Evolutionary conservation across 2,329 filamentous ascomycete species (phyloP).

Genomic region (Epichloe bromicola): DNA sequence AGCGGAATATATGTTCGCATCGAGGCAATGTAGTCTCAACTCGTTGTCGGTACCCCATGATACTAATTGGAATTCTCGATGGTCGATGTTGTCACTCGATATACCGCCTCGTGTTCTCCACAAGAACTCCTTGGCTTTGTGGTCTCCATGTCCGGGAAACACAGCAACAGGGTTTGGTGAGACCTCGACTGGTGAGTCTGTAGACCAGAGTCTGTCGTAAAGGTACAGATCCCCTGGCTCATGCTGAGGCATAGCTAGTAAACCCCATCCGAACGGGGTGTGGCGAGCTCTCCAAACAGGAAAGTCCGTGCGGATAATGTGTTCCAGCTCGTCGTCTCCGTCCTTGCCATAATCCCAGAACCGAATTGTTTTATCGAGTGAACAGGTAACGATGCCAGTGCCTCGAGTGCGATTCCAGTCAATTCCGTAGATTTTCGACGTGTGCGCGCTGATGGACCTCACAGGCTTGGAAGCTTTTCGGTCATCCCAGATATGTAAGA

Average conservation of each 20-base stretch:
- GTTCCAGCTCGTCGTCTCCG: slow-evolving; percentile 53
- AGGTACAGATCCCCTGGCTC: slow-evolving; percentile 75
- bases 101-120: slow-evolving; percentile 68
- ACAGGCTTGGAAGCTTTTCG: slow-evolving; percentile 66
- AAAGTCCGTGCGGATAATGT: slow-evolving; percentile 68
- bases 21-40: slow-evolving; percentile 63
- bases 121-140: slow-evolving; percentile 79
- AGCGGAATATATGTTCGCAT: slow-evolving; percentile 47
- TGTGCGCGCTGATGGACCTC: slow-evolving; percentile 74
- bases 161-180: slow-evolving; percentile 38
- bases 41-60: slow-evolving; percentile 86
- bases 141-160: slow-evolving; percentile 47
- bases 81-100: slow-evolving; percentile 55
- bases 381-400: slow-evolving; percentile 71
- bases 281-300: slow-evolving; percentile 86
- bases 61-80: slow-evolving; percentile 83
- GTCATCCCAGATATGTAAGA: slow-evolving; percentile 82
- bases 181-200: slow-evolving; percentile 30
- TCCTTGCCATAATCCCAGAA: slow-evolving; percentile 70
- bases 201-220: slow-evolving; percentile 52
- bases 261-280: slow-evolving; percentile 75
- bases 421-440: slow-evolving; percentile 87
- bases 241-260: slow-evolving; percentile 85
- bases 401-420: slow-evolving; percentile 79
- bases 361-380: slow-evolving; percentile 82